Evolutionary conservation across 2,329 filamentous ascomycete species (phyloP), one percentile per base, ranked within the genome.

Genomic region (Phaeophleospora eucalypticola): DNA sequence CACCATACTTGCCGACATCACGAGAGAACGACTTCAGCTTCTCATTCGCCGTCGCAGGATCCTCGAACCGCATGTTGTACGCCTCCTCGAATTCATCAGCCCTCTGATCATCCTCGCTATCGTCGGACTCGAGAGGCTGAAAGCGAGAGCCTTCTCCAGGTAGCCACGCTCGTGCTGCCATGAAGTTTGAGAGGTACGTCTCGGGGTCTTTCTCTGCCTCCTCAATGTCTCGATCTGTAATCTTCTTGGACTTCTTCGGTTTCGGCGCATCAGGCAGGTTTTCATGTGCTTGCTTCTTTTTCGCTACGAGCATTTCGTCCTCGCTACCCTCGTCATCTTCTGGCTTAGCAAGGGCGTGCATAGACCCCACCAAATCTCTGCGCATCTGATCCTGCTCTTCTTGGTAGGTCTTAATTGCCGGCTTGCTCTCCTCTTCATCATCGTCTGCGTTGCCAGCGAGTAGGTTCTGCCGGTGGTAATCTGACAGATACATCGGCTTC

Each of bases 51-150:
- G 87, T 89, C 49, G 79, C 79, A 0, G 93, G 89, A 60, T 97
- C 87, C 66, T 98, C 93, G 62, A 98, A 98, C 27, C 93, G 86
- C 70, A 96, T 72, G 71, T 98, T 98, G 72, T 95, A 98, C 3
- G 90, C 90, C 55, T 87, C 79, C 70, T 98, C 93, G 61, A 91
- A 95, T 51, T 85, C 82, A 36, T 97, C 91, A 19, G 90, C 90
- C 37, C 81, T 78, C 20, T 80, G 77, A 21, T 87, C 81, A 36
- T 87, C 79, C 4, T 82, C 80, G n/a, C 82, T 88, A 42, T 96
- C 89, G 58, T 98, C 93, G 0, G 89, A 95, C 63, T 96, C 89
- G 47, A 98, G 86, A 0, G 90, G 87, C 58, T 90, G 77, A 69
- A 87, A 89, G 35, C 79, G 78, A 17, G 80, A 75, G 35, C 75